These are phyloP conservation scores for Populus nigra DNA, from an alignment of 345 rosid species.

Conservation along the genomic window DNA sequence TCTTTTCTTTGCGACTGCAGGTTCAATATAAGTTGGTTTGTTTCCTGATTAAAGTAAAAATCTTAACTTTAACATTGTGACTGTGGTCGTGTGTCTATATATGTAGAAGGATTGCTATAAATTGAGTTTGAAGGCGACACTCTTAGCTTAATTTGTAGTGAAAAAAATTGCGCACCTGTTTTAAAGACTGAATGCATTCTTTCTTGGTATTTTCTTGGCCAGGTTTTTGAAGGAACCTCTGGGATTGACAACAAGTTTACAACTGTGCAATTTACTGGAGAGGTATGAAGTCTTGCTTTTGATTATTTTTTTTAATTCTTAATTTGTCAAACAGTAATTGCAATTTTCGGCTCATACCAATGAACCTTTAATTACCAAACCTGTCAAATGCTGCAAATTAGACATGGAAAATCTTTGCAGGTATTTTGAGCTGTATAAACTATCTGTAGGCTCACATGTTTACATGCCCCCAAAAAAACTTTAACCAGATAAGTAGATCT, in stretches of 20 bases:
- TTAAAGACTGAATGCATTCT: neutral
- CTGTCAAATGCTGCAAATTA: neutral
- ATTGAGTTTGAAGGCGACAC: neutral
- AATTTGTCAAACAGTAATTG: neutral
- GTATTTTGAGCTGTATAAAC: neutral
- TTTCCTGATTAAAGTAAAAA: neutral
- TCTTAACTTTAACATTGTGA: neutral
- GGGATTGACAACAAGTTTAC: slow-evolving; percentile 93
- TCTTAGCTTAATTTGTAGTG: neutral
- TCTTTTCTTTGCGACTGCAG: neutral
- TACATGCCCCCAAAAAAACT: neutral
- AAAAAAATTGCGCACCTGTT: neutral
- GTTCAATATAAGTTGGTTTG: neutral
- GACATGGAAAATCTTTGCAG: neutral
- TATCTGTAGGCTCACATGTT: neutral
- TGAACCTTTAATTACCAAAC: neutral
- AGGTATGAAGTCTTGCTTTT: slow-evolving; percentile 42
- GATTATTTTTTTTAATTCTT: neutral
- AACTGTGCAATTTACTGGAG: slow-evolving; percentile 92
- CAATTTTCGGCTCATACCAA: too few relatives aligned
- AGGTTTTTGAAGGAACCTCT: slow-evolving; percentile 97
- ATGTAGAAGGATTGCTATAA: neutral
- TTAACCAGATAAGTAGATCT: neutral
- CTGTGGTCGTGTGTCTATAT: neutral
- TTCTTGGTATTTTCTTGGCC: slow-evolving; percentile 13